Evolutionary conservation across 73 alveolate species (phyloP).

Genomic region (Symbiodinium pilosum): DNA sequence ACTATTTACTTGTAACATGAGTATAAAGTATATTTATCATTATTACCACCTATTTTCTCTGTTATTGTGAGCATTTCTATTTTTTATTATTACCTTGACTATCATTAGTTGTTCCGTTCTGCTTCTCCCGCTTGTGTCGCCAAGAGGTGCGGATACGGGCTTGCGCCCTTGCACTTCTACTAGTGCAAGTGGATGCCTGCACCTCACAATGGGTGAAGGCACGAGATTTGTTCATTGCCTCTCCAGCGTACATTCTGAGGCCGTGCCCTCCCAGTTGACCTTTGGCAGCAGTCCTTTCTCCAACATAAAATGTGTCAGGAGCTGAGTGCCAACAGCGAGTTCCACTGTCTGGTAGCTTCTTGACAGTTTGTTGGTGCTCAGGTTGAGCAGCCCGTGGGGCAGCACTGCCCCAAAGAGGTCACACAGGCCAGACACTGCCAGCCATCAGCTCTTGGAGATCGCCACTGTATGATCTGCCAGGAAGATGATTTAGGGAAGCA

Average conservation of each 20-base stretch:
- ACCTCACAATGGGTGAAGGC: background rate
- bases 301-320: background rate
- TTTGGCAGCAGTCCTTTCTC: conserved; percentile 24
- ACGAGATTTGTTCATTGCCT: background rate
- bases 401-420: background rate
- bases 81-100: background rate
- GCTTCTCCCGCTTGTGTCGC: too few relatives aligned
- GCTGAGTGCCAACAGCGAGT: background rate
- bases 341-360: background rate
- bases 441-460: background rate
- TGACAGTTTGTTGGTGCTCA: background rate
- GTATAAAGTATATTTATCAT: too few relatives aligned
- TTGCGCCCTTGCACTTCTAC: background rate
- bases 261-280: background rate
- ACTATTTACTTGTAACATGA: too few relatives aligned
- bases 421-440: background rate
- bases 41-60: too few relatives aligned
- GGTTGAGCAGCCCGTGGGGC: background rate
- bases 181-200: background rate
- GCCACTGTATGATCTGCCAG: too few relatives aligned
- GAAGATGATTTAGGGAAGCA: background rate
- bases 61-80: background rate
- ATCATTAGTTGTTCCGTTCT: background rate
- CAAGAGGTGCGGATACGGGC: conserved; percentile 3
- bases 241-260: background rate